Evolutionary conservation across 805 yeast species (phyloP).

Genomic region (Metschnikowia matae): DNA sequence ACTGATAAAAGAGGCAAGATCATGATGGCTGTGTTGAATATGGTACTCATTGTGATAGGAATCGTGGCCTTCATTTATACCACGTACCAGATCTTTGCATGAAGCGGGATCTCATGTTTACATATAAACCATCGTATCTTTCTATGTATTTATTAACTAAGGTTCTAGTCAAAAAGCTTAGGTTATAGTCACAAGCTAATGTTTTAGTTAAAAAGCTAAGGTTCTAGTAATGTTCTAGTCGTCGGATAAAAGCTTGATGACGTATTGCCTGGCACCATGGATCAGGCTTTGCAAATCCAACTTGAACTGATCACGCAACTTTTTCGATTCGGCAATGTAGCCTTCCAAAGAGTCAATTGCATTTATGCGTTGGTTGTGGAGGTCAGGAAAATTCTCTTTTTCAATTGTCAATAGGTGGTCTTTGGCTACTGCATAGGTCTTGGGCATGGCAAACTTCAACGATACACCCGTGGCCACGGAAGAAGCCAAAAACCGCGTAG

Average conservation of each 20-base stretch:
- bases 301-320: constrained; percentile 10
- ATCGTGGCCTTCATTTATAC: constrained; percentile 62
- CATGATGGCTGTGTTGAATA: constrained; percentile 43
- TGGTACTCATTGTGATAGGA: constrained; percentile 51
- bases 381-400: constrained; percentile 28
- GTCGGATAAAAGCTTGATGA: constrained; percentile 10
- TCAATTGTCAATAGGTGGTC: constrained; percentile 24
- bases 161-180: too few species aligned
- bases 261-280: constrained; percentile 15
- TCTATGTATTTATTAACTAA: too few species aligned
- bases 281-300: constrained; percentile 16
- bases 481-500: constrained; percentile 51
- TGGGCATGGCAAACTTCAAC: constrained; percentile 51
- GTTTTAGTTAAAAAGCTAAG: too few species aligned
- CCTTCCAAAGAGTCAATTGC: constrained; percentile 9
- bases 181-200: too few species aligned
- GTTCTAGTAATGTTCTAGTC: constrained; percentile 1
- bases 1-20: constrained; percentile 28
- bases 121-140: background rate
- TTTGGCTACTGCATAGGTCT: constrained; percentile 14
- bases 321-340: constrained; percentile 11
- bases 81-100: constrained; percentile 32
- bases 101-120: background rate
- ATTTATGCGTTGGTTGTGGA: constrained; percentile 25
- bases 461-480: constrained; percentile 41